Conservation (phyloP, 768 basidiomycete genomes). For the Auriscalpium microsporum region DNA sequence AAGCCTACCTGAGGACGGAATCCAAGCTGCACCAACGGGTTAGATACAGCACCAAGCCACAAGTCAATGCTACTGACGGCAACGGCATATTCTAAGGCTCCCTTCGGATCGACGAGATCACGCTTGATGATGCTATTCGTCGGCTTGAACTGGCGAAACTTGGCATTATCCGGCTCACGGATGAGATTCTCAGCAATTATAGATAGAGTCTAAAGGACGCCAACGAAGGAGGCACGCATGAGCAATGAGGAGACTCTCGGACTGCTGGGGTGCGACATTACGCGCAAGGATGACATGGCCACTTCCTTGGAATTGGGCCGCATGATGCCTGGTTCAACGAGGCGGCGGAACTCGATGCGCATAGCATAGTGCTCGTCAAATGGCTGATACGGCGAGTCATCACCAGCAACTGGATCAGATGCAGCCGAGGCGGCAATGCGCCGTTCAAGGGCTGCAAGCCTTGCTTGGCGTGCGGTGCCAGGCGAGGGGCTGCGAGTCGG, state of each 20-base stretch:
- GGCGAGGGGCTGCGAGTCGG: neutral
- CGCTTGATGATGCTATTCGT: conserved; percentile 64
- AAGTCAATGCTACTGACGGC: conserved; percentile 40
- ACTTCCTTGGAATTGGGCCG: conserved; percentile 59
- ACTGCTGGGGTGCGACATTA: conserved; percentile 22
- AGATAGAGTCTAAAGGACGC: conserved; percentile 44
- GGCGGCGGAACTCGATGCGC: conserved; percentile 62
- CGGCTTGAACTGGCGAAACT: conserved; percentile 67
- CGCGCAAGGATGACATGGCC: conserved; percentile 58
- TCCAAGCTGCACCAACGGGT: conserved; percentile 43
- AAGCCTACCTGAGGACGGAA: conserved; percentile 56
- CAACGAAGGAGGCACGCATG: conserved; percentile 11
- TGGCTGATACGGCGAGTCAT: conserved; percentile 4
- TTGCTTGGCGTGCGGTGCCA: conserved; percentile 49
- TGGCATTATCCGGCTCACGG: conserved; percentile 62
- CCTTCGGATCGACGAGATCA: conserved; percentile 58
- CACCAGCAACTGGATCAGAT: neutral
- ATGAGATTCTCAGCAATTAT: conserved; percentile 68
- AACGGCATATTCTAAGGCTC: conserved; percentile 72
- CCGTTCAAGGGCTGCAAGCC: conserved; percentile 31
- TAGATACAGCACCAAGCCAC: neutral
- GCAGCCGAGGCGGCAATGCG: conserved; percentile 1
- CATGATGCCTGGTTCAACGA: conserved; percentile 72
- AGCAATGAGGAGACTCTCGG: conserved; percentile 9
- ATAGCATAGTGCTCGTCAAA: conserved; percentile 50